Percentiles rank a stretch among this genome's conserved stretches.
Conservation (phyloP, 768 basidiomycete genomes). For the Rhodotorula diobovata region DNA sequence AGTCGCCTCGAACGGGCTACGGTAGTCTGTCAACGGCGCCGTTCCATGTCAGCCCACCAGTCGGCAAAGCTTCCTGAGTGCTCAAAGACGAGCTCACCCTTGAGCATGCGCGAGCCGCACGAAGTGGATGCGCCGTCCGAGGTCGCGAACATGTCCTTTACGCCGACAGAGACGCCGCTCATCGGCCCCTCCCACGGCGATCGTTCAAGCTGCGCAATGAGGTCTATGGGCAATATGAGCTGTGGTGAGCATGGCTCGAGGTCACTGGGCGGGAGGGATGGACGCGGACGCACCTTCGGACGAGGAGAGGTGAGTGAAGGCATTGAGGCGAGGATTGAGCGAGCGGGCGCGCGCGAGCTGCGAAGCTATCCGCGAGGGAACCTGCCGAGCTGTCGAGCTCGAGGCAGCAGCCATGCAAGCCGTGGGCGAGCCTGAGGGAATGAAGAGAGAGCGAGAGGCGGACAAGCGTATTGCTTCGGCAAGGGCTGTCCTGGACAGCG, state of each 20-base stretch:
- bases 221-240: neutral
- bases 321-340: conserved; percentile 24
- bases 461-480: too few relatives aligned
- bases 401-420: neutral
- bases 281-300: conserved; percentile 1
- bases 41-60: too few relatives aligned
- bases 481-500: too few relatives aligned
- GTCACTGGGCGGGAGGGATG: too few relatives aligned
- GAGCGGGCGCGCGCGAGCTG: neutral
- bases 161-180: conserved; percentile 6
- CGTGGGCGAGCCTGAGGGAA: neutral
- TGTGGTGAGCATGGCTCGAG: neutral
- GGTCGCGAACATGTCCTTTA: conserved; percentile 37
- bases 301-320: conserved; percentile 21
- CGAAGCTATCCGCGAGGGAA: conserved; percentile 2
- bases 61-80: too few relatives aligned
- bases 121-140: conserved; percentile 18
- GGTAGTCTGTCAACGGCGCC: conserved; percentile 70
- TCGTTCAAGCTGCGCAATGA: neutral
- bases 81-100: too few relatives aligned
- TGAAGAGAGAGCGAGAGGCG: neutral
- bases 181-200: conserved; percentile 3
- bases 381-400: neutral
- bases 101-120: conserved; percentile 22
- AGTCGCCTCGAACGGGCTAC: conserved; percentile 79